Base-by-base conservation (phyloP, 768 basidiomycete species). In the Boletus sp. region DNA sequence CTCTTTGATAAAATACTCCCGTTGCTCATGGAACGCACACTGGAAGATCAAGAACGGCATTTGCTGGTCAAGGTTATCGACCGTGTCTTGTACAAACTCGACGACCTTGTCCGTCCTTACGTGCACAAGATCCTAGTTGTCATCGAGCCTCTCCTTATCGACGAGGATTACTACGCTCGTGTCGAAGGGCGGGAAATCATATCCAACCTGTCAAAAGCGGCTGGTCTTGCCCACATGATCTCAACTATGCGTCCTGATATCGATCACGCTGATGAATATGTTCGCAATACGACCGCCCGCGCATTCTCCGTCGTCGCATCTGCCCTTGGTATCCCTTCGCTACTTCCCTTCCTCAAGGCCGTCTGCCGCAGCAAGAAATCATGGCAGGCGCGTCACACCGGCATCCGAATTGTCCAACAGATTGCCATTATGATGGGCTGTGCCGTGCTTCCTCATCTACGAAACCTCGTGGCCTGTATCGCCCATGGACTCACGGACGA, bases 381-480 rank as follows among this genome's bases (percentile, higher is more conserved):
- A 9, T 99, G 97, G 97, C 97, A 99, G 74, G 97, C 97, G 9
- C 87, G 96, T 57, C 97, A 98, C 73, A 99, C 97, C 5, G 97
- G 97, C 75, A 98, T 99, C 67, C 94, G 97, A 66, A 98, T 99
- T 61, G 94, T 99, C 11, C 97, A 99, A 75, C 97, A 98, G 73
- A 98, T 99, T 50, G 96, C 97, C 18, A 96, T 98, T 68, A 98
- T 98, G 95, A 98, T 98, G 95, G 96, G 96, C 17, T 98, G 97
- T 64, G 96, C 96, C 17, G 94, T 98, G 24, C 83, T 99, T 2
- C 97, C 97, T 15, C 97, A 98, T 74, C 80, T 99, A 40, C 89
- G 95, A 48, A 98, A 98, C 67, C 80, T 99, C 44, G 97, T 99
- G 28, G 92, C 95, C 59, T 94, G 96, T 61, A 94, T 99, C 50